A percentile compares a stretch with the other conserved stretches of the same genome.
phyloP scores from a whole-genome alignment of 129 eudicot species.

The Deinandra increscens region DNA sequence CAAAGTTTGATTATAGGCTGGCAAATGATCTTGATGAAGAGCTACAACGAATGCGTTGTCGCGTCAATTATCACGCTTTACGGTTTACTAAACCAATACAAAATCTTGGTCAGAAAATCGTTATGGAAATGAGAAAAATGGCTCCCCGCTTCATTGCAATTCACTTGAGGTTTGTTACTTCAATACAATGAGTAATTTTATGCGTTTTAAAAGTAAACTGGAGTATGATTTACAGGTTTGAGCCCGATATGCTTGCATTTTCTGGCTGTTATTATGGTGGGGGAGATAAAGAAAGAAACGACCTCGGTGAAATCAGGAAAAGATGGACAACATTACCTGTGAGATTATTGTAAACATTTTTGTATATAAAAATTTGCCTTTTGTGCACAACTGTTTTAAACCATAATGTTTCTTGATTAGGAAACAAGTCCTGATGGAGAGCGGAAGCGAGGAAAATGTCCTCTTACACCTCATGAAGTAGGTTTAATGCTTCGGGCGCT shows the following conservation, averaged over 20 bases:
- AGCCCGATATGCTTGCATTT: conserved; percentile 97
- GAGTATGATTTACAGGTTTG: conserved; percentile 52
- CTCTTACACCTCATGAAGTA: conserved; percentile 92
- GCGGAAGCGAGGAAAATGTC: conserved; percentile 90
- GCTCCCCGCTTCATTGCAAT: conserved; percentile 76
- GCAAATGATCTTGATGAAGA: conserved; percentile 84
- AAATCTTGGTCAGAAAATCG: conserved; percentile 71
- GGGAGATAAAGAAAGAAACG: conserved; percentile 88
- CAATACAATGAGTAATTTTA: background rate
- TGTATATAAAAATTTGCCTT: background rate
- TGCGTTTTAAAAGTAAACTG: background rate
- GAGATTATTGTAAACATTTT: conserved; percentile 32
- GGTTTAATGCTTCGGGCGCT: conserved; percentile 92
- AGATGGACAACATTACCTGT: conserved; percentile 93
- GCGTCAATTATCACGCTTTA: conserved; percentile 90
- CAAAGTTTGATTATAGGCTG: conserved; percentile 93
- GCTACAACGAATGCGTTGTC: conserved; percentile 87
- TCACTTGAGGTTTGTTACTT: conserved; percentile 76
- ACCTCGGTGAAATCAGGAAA: conserved; percentile 93
- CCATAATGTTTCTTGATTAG: conserved; percentile 36
- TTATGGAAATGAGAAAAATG: conserved; percentile 79
- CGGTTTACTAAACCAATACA: conserved; percentile 80
- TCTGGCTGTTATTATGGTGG: conserved; percentile 99
- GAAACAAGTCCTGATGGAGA: conserved; percentile 88
- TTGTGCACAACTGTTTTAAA: background rate